These are phyloP conservation scores for Penicillium herquei DNA, from an alignment of 495 filamentous ascomycete species.

Conservation along the genomic window DNA sequence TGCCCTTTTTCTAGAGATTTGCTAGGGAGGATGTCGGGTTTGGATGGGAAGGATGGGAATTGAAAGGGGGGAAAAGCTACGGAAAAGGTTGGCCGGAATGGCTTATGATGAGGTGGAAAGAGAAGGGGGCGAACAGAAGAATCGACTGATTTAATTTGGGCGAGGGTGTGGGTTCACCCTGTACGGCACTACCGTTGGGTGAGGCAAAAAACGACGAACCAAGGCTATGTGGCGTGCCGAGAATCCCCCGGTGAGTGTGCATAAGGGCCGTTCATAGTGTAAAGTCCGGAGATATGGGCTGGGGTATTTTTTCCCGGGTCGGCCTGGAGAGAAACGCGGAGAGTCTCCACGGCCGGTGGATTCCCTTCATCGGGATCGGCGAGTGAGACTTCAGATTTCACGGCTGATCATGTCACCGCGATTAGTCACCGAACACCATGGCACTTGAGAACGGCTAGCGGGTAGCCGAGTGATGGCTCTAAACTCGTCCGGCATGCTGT, in stretches of 20 bases:
- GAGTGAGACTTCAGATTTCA: conserved; percentile 6
- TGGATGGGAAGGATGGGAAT: background rate
- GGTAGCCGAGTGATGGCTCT: background rate
- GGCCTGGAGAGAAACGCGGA: conserved; percentile 25
- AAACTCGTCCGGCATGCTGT: background rate
- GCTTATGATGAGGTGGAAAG: background rate
- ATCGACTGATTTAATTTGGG: background rate
- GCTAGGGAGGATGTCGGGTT: background rate
- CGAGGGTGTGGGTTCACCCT: background rate
- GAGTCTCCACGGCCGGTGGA: conserved; percentile 15
- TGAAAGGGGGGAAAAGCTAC: background rate
- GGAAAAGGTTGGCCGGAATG: background rate
- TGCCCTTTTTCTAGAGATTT: background rate
- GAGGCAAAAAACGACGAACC: conserved; percentile 7
- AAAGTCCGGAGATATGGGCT: conserved; percentile 4
- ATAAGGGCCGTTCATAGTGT: conserved; percentile 1
- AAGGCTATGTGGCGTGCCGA: conserved; percentile 6
- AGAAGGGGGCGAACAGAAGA: background rate
- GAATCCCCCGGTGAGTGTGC: conserved; percentile 15
- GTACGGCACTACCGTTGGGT: background rate
- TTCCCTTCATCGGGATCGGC: conserved; percentile 10
- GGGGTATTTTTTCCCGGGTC: conserved; percentile 6
- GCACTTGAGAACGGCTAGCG: conserved; percentile 27
- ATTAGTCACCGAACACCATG: conserved; percentile 6
- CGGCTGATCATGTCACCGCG: conserved; percentile 3